phyloP scores from a whole-genome alignment of 331 rosid species.

The Arachis monticola region DNA sequence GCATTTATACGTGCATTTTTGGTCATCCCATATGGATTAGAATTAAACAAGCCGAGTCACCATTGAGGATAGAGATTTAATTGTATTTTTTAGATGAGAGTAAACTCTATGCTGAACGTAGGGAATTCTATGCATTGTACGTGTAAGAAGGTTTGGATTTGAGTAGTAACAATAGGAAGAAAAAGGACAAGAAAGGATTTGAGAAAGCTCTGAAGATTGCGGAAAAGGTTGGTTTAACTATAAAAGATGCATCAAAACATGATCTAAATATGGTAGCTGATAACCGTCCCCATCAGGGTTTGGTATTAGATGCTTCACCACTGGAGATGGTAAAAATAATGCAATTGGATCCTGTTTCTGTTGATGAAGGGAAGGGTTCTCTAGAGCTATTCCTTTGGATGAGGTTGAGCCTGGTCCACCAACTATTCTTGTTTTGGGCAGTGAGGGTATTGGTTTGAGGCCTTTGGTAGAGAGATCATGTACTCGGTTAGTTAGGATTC shows the following conservation, averaged over 20 bases:
- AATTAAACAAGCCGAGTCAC: too few relatives aligned
- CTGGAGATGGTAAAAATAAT: constrained; percentile 83
- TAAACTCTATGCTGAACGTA: constrained; percentile 58
- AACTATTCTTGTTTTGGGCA: constrained; percentile 87
- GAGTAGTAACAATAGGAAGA: constrained; percentile 79
- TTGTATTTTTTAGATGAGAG: too few relatives aligned
- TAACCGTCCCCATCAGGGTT: constrained; percentile 93
- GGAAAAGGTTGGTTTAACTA: constrained; percentile 62
- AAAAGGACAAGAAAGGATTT: constrained; percentile 95
- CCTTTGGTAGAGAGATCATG: constrained; percentile 97
- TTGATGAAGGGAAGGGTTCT: constrained; percentile 61
- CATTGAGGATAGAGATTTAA: too few relatives aligned
- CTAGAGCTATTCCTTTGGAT: constrained; percentile 69
- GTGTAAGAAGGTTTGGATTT: constrained; percentile 91
- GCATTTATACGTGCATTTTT: too few relatives aligned
- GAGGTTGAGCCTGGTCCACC: constrained; percentile 75
- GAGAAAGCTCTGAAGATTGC: constrained; percentile 78
- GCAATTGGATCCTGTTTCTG: constrained; percentile 74
- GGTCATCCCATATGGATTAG: too few relatives aligned
- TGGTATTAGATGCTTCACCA: constrained; percentile 90
- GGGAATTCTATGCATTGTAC: constrained; percentile 85
- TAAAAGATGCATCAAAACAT: constrained; percentile 82
- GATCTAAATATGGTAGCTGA: constrained; percentile 94
- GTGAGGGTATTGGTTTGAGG: constrained; percentile 95
- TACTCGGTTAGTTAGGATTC: constrained; percentile 72